Base-by-base conservation (phyloP, 2,329 filamentous ascomycete genomes). In the Lojkania enalia region DNA sequence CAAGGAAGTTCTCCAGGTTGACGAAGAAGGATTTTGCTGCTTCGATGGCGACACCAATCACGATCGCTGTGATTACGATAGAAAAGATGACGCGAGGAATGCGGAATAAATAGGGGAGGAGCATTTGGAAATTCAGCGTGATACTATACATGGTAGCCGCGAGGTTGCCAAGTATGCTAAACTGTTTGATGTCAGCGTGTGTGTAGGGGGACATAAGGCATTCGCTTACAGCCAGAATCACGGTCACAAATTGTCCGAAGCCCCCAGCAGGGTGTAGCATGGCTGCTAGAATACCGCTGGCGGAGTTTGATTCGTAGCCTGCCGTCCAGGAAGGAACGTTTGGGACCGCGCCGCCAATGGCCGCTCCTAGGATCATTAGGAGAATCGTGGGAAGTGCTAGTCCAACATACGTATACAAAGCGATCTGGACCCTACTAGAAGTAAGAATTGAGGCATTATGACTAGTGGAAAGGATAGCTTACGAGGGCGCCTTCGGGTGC, bases 51-150 rank as follows among this genome's bases (percentile, higher is more conserved):
- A 82, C 74, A 2, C 80, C 79, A 45, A 86, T 83, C 54, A 83
- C 75, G 52, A 85, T 74, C 25, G 75, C 77, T 2, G 81, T 80
- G 31, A 80, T 76, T 44, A 83, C 64, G 35, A 85, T 58, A 25
- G 80, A 75, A 56, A 82, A 85, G 39, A 82, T 55, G 49, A 79
- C 76, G 3, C 83, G 79, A 4, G 79, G 82, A 2, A 84, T 71
- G 32, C 74, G 72, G 43, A 77, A 71, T 20, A 84, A 74, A 47
- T 74, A 75, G 0, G 83, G 82, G 3, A 82, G 64, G 15, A 85
- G 66, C 53, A 83, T 81, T 66, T 85, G 82, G 64, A 84, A 81
- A 71, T 85, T 84, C 51, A 85, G 74, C 3, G 81, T 81, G 53
- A 85, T 76, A 56, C 79, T 77, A 70, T 85, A 85, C 66, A 81